Conservation (phyloP, 495 filamentous ascomycete genomes). For the Aspergillus cristatus region DNA sequence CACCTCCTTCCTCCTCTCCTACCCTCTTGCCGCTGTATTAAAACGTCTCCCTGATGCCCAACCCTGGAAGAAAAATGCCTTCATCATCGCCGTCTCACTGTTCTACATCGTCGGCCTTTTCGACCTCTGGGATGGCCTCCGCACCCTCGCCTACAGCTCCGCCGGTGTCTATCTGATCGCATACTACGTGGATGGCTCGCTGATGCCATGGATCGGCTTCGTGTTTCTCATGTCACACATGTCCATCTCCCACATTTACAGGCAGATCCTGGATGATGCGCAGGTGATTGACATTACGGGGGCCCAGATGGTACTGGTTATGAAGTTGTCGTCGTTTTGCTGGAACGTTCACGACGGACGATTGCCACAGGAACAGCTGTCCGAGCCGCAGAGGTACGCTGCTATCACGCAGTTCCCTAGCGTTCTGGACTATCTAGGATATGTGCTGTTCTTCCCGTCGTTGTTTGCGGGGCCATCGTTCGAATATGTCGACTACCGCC, state of each 20-base stretch:
- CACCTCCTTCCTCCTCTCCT: slow-evolving; percentile 83
- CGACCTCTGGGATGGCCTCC: slow-evolving; percentile 80
- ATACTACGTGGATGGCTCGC: slow-evolving; percentile 73
- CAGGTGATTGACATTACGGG: slow-evolving; percentile 78
- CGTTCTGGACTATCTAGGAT: slow-evolving; percentile 74
- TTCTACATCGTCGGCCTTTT: slow-evolving; percentile 96
- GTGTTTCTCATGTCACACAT: slow-evolving; percentile 93
- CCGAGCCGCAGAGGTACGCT: slow-evolving; percentile 77
- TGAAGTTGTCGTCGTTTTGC: slow-evolving; percentile 96
- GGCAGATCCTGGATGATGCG: slow-evolving; percentile 59
- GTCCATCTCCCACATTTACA: slow-evolving; percentile 77
- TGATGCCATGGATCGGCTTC: slow-evolving; percentile 98
- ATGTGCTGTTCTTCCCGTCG: slow-evolving; percentile 89
- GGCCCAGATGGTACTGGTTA: slow-evolving; percentile 95
- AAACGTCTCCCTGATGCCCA: slow-evolving; percentile 84
- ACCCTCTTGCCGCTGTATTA: slow-evolving; percentile 78
- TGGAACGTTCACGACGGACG: slow-evolving; percentile 95
- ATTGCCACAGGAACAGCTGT: slow-evolving; percentile 66
- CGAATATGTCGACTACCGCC: slow-evolving; percentile 84
- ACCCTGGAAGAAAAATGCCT: slow-evolving; percentile 82
- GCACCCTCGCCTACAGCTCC: slow-evolving; percentile 70
- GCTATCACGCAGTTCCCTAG: slow-evolving; percentile 63
- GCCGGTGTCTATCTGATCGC: slow-evolving; percentile 76
- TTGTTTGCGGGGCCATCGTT: slow-evolving; percentile 84
- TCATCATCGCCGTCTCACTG: slow-evolving; percentile 68